phyloP scores from a whole-genome alignment of 2,329 filamentous ascomycete species.

The Trichoderma koningii region DNA sequence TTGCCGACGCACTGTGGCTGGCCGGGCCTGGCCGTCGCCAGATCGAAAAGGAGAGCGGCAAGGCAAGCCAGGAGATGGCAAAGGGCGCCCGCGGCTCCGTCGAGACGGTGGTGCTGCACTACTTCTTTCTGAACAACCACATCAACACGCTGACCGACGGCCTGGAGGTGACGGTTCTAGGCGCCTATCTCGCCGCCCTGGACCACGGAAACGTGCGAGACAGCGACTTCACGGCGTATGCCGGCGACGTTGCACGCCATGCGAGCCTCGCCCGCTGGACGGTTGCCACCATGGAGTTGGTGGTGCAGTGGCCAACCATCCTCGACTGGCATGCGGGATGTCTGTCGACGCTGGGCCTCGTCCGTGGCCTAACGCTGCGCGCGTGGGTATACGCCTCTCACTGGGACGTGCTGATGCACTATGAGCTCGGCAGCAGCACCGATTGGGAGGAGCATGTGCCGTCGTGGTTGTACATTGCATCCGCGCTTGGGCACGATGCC shows the following conservation, averaged over 20 bases:
- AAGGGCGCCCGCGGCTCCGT: conserved; percentile 14
- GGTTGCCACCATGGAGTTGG: not conserved
- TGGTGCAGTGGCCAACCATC: not conserved
- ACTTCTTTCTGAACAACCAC: conserved; percentile 25
- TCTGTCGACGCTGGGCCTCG: conserved; percentile 11
- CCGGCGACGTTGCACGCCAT: conserved; percentile 5
- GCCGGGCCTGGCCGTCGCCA: conserved; percentile 13
- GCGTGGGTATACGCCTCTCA: not conserved
- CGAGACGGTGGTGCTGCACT: conserved; percentile 20
- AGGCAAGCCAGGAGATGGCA: not conserved
- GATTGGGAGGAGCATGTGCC: conserved; percentile 14
- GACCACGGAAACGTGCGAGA: conserved; percentile 23
- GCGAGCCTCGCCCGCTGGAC: not conserved
- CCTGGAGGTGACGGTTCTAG: conserved; percentile 7
- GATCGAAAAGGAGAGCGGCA: conserved; percentile 15
- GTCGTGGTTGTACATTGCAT: conserved; percentile 13
- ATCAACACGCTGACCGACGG: conserved; percentile 9
- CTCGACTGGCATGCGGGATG: conserved; percentile 22
- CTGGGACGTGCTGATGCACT: conserved; percentile 23
- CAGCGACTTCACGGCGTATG: conserved; percentile 9
- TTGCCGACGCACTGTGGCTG: conserved; percentile 19
- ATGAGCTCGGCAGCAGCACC: conserved; percentile 6
- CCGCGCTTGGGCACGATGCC: conserved; percentile 11
- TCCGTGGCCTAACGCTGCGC: conserved; percentile 15
- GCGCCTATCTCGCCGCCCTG: conserved; percentile 1